Percentiles rank a stretch among this genome's conserved stretches.
Conservation (phyloP, 2,329 filamentous ascomycete species). For the Fusarium illudens region DNA sequence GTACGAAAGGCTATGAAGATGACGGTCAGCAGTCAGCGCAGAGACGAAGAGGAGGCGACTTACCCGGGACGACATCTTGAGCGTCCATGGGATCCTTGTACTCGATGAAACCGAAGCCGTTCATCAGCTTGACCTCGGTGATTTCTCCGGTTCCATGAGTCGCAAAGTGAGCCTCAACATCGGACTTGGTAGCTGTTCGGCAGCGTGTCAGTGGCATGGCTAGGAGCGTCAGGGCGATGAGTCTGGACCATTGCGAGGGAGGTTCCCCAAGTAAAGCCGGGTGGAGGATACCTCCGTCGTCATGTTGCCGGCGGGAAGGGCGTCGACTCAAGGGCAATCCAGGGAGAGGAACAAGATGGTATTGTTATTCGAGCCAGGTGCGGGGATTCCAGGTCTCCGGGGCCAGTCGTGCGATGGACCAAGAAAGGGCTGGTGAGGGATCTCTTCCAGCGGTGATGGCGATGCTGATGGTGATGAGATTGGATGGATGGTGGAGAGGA, state of each 20-base stretch:
- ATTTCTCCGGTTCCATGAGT: slow-evolving; percentile 97
- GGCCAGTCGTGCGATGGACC: slow-evolving; percentile 38
- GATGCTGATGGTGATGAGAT: slow-evolving; percentile 26
- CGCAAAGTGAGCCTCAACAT: slow-evolving; percentile 95
- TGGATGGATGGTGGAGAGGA: slow-evolving; percentile 38
- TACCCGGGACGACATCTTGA: slow-evolving; percentile 97
- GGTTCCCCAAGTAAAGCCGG: slow-evolving; percentile 96
- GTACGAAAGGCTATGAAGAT: slow-evolving; percentile 65
- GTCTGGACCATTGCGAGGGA: slow-evolving; percentile 86
- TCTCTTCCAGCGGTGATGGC: slow-evolving; percentile 17
- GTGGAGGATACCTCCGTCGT: slow-evolving; percentile 92
- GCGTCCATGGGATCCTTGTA: slow-evolving; percentile 99
- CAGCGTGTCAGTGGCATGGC: slow-evolving; percentile 55
- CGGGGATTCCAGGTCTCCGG: slow-evolving; percentile 35
- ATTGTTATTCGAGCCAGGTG: slow-evolving; percentile 14
- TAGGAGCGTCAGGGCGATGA: slow-evolving; percentile 43
- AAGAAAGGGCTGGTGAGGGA: slow-evolving; percentile 29
- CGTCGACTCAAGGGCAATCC: slow-evolving; percentile 29
- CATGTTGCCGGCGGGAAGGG: slow-evolving; percentile 60
- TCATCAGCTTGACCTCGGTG: slow-evolving; percentile 99
- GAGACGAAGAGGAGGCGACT: slow-evolving; percentile 48
- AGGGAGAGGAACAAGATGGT: slow-evolving; percentile 21
- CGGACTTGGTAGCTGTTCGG: slow-evolving; percentile 87
- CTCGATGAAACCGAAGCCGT: slow-evolving; percentile 99
- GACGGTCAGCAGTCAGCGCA: slow-evolving; percentile 31